A percentile compares a stretch with the other conserved stretches of the same genome.
Evolutionary conservation across 176 grass and related monocot species (phyloP).

Genomic region (Melocanna baccifera): DNA sequence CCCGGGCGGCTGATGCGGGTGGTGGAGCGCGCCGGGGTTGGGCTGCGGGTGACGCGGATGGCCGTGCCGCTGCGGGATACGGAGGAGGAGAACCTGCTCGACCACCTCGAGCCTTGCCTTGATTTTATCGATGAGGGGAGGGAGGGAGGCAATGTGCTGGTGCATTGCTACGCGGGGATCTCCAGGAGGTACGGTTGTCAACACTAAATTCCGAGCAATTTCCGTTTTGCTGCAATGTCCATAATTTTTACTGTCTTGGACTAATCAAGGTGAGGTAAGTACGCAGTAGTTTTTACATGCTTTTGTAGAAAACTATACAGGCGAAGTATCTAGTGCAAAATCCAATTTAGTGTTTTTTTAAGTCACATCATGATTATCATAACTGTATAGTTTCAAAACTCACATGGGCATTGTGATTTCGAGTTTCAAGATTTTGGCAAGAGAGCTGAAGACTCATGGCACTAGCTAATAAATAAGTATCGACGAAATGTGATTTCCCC

Average conservation of each 20-base stretch:
- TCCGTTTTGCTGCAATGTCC: neutral
- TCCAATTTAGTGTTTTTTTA: too few relatives aligned
- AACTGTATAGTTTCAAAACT: too few relatives aligned
- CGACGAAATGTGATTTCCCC: too few relatives aligned
- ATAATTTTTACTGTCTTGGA: neutral
- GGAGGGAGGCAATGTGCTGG: slow-evolving; percentile 58
- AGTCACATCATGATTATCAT: too few relatives aligned
- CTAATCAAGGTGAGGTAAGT: neutral
- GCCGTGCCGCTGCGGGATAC: slow-evolving; percentile 76
- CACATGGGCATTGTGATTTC: neutral
- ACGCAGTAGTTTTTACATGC: too few relatives aligned
- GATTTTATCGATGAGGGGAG: slow-evolving; percentile 70
- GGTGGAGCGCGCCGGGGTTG: slow-evolving; percentile 65
- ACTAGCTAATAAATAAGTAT: neutral
- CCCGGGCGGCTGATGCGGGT: slow-evolving; percentile 44
- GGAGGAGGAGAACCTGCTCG: slow-evolving; percentile 82
- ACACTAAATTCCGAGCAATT: too few relatives aligned
- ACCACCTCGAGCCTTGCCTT: slow-evolving; percentile 67
- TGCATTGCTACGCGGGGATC: slow-evolving; percentile 88
- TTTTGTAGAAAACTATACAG: too few relatives aligned
- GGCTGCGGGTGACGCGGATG: slow-evolving; percentile 67
- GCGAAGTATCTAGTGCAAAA: too few relatives aligned
- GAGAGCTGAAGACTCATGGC: neutral
- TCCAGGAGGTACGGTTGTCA: slow-evolving; percentile 60
- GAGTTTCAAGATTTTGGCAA: neutral